Evolutionary conservation across 2,329 filamentous ascomycete species (phyloP).

Genomic region (Ceratocystis lukuohia): DNA sequence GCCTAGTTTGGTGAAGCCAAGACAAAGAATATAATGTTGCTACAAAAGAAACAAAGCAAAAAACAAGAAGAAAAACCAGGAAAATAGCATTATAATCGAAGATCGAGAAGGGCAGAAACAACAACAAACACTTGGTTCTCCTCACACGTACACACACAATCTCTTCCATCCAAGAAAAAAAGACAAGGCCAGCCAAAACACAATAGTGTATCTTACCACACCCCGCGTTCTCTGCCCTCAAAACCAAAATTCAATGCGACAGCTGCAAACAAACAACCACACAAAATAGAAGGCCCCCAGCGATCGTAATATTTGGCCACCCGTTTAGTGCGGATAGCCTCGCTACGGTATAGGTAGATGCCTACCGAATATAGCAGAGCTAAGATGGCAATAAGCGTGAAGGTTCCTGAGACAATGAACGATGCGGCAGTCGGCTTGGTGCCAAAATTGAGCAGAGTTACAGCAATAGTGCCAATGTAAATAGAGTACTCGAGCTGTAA

Average conservation of each 20-base stretch:
- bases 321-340: constrained; percentile 66
- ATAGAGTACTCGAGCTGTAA: constrained; percentile 82
- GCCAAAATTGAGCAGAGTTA: constrained; percentile 72
- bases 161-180: too few relatives aligned
- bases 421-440: constrained; percentile 41
- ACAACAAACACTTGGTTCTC: too few relatives aligned
- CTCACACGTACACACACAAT: too few relatives aligned
- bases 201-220: constrained; percentile 33
- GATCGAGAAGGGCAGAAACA: too few relatives aligned
- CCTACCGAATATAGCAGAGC: constrained; percentile 71
- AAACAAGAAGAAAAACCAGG: too few relatives aligned
- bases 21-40: neutral
- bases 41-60: neutral
- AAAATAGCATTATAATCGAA: too few relatives aligned
- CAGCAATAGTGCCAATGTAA: constrained; percentile 77
- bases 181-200: neutral
- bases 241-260: constrained; percentile 70
- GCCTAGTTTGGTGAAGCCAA: neutral
- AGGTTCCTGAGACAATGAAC: constrained; percentile 58
- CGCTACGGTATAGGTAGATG: constrained; percentile 78
- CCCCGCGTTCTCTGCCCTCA: constrained; percentile 47
- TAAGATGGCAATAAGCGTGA: constrained; percentile 66
- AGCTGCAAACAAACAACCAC: constrained; percentile 56
- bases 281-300: constrained; percentile 69
- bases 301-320: constrained; percentile 88